phyloP scores from a whole-genome alignment of 2,329 filamentous ascomycete species.

The Arthrobotrys musiformis region DNA sequence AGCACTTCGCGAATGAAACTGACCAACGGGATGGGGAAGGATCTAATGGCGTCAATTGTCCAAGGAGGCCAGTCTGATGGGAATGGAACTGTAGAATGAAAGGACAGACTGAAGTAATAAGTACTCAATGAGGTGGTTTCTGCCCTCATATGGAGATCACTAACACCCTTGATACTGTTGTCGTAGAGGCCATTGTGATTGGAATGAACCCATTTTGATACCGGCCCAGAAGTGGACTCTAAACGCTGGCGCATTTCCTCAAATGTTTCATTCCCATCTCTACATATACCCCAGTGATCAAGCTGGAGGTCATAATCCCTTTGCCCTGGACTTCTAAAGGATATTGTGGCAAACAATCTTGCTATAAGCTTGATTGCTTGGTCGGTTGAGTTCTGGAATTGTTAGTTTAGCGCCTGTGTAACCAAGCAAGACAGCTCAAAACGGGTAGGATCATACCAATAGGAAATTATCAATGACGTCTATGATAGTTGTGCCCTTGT shows the following conservation, averaged over 20 bases:
- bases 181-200: constrained; percentile 28
- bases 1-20: background rate
- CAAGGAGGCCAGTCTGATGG: background rate
- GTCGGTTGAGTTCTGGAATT: background rate
- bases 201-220: constrained; percentile 4
- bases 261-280: background rate
- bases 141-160: background rate
- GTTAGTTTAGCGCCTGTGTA: background rate
- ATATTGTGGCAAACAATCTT: background rate
- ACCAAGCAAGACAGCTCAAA: background rate
- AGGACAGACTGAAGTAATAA: constrained; percentile 30
- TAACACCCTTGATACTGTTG: constrained; percentile 23
- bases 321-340: background rate
- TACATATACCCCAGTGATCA: constrained; percentile 24
- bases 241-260: background rate
- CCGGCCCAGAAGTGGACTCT: background rate
- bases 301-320: constrained; percentile 22
- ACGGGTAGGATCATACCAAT: background rate
- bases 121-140: background rate
- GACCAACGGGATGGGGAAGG: background rate
- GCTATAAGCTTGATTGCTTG: background rate
- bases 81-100: constrained; percentile 8
- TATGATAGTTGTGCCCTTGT: constrained; percentile 8
- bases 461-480: constrained; percentile 16
- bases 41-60: background rate